Base-by-base conservation (phyloP, 1,284 basidiomycete species). In the Fistulinella cinereoalba region DNA sequence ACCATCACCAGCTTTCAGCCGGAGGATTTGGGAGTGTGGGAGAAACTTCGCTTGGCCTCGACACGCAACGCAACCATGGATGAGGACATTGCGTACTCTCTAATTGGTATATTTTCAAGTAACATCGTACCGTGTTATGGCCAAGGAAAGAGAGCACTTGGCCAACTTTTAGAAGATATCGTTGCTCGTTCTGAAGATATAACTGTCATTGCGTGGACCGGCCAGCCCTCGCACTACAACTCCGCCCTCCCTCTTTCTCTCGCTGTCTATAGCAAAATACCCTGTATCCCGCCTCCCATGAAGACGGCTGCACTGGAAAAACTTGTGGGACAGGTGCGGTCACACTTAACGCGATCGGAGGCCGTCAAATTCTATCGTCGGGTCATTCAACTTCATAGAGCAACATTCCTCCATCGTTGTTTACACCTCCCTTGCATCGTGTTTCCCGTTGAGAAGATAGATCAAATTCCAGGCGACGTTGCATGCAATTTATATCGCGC, bases 1-100 rank as follows among this genome's bases (percentile, higher is more conserved):
- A 34, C 32, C 3, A 34, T 34, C 7, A 19, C 32, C 16, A 19
- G 32, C 8, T 34, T 34, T 19, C 32, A 19, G n/a, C 32, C 32
- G 32, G 32, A 34, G 32, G 32, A 34, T 34, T 13, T 34, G n/a
- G 32, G 32, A 3, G 43, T 49, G 8, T 40, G 54, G 22, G 50
- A 49, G 33, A 56, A 31, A 22, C 51, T 56, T 6, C 47, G 45
- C 5, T 33, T 52, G 5, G 52, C 46, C 10, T 43, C 46, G 4
- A 36, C 21, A 11, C 46, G 46, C 21, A 40, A 46, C 10, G 49
- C 51, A 3, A 44, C 51, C 3, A 12, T 19, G 22, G 37, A 23
- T 8, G 36, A 37, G 13, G 36, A 37, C 11, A 37, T 37, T n/a
- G 36, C 36, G 13, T 37, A 37, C 36, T 37, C 36, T 1, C 13